phyloP scores from a whole-genome alignment of 2,329 filamentous ascomycete genomes.

The Alternaria viburni region DNA sequence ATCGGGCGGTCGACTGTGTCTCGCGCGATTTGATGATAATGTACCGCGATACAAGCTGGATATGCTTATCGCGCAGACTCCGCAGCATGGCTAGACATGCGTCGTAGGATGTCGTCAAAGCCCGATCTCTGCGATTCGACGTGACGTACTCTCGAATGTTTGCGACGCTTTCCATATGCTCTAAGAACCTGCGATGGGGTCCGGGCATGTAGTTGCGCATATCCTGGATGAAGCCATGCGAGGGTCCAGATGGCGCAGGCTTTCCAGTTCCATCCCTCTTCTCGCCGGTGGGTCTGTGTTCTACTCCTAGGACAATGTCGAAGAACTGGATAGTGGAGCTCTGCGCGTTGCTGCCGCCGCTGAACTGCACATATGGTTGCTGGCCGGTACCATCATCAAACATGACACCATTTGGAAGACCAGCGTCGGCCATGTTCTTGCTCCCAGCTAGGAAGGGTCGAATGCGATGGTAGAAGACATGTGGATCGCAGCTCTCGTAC shows the following conservation, averaged over 20 bases:
- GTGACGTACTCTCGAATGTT: slow-evolving; percentile 89
- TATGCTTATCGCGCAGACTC: slow-evolving; percentile 87
- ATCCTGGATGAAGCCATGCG: slow-evolving; percentile 92
- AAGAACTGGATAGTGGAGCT: slow-evolving; percentile 98
- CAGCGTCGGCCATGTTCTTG: slow-evolving; percentile 97
- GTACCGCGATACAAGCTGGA: slow-evolving; percentile 94
- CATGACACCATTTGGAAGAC: slow-evolving; percentile 82
- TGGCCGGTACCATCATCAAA: slow-evolving; percentile 81
- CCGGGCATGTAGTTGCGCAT: slow-evolving; percentile 99
- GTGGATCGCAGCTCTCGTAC: slow-evolving; percentile 94
- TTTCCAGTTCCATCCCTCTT: slow-evolving; percentile 57
- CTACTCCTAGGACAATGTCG: slow-evolving; percentile 86
- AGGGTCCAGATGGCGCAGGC: slow-evolving; percentile 55
- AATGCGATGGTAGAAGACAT: slow-evolving; percentile 94
- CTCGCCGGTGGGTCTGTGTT: slow-evolving; percentile 88
- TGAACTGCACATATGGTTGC: slow-evolving; percentile 78
- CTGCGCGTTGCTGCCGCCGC: slow-evolving; percentile 94
- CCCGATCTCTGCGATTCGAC: slow-evolving; percentile 63
- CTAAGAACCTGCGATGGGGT: slow-evolving; percentile 85
- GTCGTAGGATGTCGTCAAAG: slow-evolving; percentile 83
- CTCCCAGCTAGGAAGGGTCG: slow-evolving; percentile 94
- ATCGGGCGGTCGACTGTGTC: slow-evolving; percentile 68
- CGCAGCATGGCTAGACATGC: slow-evolving; percentile 83
- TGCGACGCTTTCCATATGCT: slow-evolving; percentile 77
- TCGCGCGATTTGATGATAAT: slow-evolving; percentile 89